These are phyloP conservation scores for Macrocybe gigantea DNA, from an alignment of 768 basidiomycete species.

Conservation along the genomic window DNA sequence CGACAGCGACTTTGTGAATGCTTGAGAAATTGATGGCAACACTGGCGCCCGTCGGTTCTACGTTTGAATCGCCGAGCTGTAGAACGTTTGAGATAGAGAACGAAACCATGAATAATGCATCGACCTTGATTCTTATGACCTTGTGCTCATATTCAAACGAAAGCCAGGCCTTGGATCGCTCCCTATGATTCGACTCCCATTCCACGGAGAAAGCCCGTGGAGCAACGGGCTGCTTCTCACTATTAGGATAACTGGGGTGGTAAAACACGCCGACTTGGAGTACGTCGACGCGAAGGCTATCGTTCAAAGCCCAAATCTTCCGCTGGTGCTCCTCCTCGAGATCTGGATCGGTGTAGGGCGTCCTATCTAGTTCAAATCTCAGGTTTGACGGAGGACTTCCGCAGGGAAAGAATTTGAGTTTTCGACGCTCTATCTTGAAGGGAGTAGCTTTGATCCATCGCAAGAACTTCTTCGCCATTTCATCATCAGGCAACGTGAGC, in stretches of 20 bases:
- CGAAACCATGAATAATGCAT: slow-evolving; percentile 7
- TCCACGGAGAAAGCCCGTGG: slow-evolving; percentile 64
- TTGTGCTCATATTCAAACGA: slow-evolving; percentile 67
- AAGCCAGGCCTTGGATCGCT: slow-evolving; percentile 44
- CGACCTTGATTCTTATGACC: slow-evolving; percentile 54
- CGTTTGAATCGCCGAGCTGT: slow-evolving; percentile 57
- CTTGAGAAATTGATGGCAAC: slow-evolving; percentile 51
- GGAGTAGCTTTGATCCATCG: slow-evolving; percentile 34
- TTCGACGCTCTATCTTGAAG: slow-evolving; percentile 34
- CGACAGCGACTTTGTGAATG: slow-evolving; percentile 56
- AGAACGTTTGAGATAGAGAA: background rate
- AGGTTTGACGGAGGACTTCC: slow-evolving; percentile 10
- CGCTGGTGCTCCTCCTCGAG: slow-evolving; percentile 42
- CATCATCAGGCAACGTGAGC: slow-evolving; percentile 30
- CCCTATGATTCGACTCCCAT: slow-evolving; percentile 50
- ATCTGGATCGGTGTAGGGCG: slow-evolving; percentile 49
- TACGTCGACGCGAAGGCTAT: slow-evolving; percentile 47
- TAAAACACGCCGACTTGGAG: slow-evolving; percentile 68
- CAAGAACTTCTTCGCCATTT: slow-evolving; percentile 41
- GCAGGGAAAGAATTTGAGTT: slow-evolving; percentile 27
- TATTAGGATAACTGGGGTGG: slow-evolving; percentile 25
- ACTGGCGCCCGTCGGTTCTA: slow-evolving; percentile 43
- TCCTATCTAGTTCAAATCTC: slow-evolving; percentile 40
- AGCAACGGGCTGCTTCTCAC: slow-evolving; percentile 19
- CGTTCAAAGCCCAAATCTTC: slow-evolving; percentile 37